These are phyloP conservation scores for Zygosaccharomyces pseudorouxii DNA, from an alignment of 805 yeast species.

Conservation along the genomic window DNA sequence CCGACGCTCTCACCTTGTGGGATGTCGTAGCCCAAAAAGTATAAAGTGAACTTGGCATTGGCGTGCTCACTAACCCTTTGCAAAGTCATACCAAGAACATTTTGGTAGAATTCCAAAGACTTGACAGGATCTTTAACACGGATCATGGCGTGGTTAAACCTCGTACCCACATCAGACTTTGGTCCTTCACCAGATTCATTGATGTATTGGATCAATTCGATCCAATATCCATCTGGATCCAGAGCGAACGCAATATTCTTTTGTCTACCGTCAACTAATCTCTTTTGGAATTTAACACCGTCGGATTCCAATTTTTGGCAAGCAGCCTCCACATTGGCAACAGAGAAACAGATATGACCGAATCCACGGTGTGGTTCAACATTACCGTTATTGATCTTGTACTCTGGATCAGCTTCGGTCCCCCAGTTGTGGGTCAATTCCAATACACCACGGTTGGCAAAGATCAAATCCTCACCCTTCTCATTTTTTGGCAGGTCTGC, in stretches of 20 bases:
- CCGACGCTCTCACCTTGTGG: conserved; percentile 40
- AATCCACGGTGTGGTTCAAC: conserved; percentile 82
- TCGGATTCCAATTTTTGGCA: conserved; percentile 54
- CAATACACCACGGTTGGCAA: conserved; percentile 53
- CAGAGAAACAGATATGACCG: conserved; percentile 89
- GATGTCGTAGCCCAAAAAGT: conserved; percentile 70
- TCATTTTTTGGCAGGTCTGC: conserved; percentile 35
- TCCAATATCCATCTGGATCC: conserved; percentile 97
- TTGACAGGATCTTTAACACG: conserved; percentile 79
- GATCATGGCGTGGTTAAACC: conserved; percentile 86
- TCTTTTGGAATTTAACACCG: conserved; percentile 78
- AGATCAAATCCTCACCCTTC: conserved; percentile 36
- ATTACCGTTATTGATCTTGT: conserved; percentile 73
- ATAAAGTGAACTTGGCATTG: conserved; percentile 75
- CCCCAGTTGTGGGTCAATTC: conserved; percentile 84
- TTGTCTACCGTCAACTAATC: conserved; percentile 84
- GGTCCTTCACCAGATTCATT: conserved; percentile 15
- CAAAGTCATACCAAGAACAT: conserved; percentile 76
- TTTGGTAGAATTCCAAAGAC: conserved; percentile 73
- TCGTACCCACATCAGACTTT: conserved; percentile 22
- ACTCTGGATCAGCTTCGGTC: conserved; percentile 52
- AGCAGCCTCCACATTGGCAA: conserved; percentile 64
- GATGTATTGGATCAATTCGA: conserved; percentile 69
- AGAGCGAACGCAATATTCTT: conserved; percentile 88
- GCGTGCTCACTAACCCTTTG: conserved; percentile 52